phyloP scores from a whole-genome alignment of 164 flowering plant genomes.

The Stephania japonica region DNA sequence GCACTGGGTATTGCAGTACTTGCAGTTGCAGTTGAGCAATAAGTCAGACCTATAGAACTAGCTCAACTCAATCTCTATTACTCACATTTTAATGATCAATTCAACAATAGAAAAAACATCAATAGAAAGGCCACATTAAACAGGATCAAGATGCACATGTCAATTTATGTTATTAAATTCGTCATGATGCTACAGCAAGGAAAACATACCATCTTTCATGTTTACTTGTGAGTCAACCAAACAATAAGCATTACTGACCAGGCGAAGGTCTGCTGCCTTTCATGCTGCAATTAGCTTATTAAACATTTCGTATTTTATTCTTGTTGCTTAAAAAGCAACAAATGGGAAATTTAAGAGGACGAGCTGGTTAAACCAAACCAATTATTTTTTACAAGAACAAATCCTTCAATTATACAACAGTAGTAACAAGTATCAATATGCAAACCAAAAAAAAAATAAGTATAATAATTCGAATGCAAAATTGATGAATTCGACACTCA shows the following conservation, averaged over 20 bases:
- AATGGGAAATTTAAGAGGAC: background rate
- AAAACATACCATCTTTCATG: background rate
- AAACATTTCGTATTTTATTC: background rate
- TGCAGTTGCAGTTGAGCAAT: background rate
- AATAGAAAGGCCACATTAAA: background rate
- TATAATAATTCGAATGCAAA: background rate
- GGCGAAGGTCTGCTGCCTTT: background rate
- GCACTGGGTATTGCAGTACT: background rate
- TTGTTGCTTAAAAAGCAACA: background rate
- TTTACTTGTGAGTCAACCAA: background rate
- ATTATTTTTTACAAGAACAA: background rate
- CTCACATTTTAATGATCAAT: background rate
- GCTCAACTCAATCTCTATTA: background rate
- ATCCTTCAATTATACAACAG: background rate
- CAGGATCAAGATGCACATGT: background rate
- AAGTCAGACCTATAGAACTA: background rate
- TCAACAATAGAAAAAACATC: background rate
- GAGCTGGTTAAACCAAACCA: background rate
- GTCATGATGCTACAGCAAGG: background rate
- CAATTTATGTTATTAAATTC: background rate
- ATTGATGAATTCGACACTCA: slow-evolving; percentile 19
- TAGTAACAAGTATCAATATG: background rate
- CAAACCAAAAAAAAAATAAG: background rate
- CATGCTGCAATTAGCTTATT: background rate
- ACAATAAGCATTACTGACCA: background rate